Conservation (phyloP, 257 asterid genomes). For the Salvia rosmarinus region DNA sequence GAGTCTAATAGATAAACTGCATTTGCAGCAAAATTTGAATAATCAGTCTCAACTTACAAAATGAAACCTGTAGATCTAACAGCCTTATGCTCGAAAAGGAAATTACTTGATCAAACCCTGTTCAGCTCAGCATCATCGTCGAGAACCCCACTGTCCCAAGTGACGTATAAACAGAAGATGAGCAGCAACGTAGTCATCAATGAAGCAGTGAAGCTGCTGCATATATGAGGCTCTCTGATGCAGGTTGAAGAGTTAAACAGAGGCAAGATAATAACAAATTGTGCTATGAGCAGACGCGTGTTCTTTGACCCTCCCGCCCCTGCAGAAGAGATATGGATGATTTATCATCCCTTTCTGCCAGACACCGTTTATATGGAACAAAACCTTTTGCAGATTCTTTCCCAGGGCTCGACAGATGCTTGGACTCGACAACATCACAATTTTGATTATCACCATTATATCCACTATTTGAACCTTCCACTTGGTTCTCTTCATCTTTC, state of each 20-base stretch:
- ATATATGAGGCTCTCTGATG: not conserved
- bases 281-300: conserved; percentile 66
- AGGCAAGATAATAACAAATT: not conserved
- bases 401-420: conserved; percentile 8
- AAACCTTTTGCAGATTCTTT: conserved; percentile 53
- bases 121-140: not conserved
- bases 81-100: not conserved
- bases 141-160: not conserved
- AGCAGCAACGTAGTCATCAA: not conserved
- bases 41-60: conserved; percentile 8
- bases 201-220: not conserved
- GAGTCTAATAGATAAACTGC: conserved; percentile 11
- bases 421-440: conserved; percentile 38
- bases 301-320: conserved; percentile 50
- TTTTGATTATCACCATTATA: conserved; percentile 27
- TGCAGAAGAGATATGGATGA: conserved; percentile 50
- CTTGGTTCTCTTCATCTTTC: conserved; percentile 37
- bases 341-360: conserved; percentile 56
- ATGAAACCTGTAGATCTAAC: not conserved
- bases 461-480: conserved; percentile 32
- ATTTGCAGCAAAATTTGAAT: conserved; percentile 26
- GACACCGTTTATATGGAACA: conserved; percentile 70
- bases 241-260: conserved; percentile 22
- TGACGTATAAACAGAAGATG: not conserved
- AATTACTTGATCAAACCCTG: not conserved